phyloP scores from a whole-genome alignment of 2,329 filamentous ascomycete genomes.

The Epichloe sp. region DNA sequence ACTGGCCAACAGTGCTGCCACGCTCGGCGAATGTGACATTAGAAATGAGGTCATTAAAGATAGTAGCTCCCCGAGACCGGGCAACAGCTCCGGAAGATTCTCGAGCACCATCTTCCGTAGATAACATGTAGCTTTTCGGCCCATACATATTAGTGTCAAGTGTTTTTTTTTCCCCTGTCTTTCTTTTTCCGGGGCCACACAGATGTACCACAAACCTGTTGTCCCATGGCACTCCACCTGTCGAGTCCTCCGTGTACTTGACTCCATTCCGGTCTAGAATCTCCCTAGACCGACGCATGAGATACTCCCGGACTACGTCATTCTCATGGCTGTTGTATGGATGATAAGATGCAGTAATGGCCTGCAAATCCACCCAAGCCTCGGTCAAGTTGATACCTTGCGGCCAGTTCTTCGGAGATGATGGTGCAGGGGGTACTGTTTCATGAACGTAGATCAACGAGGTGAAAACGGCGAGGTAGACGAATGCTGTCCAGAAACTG shows the following conservation, averaged over 20 bases:
- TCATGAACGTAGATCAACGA: slow-evolving; percentile 63
- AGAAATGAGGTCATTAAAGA: slow-evolving; percentile 68
- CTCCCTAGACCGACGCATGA: slow-evolving; percentile 55
- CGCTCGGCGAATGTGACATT: slow-evolving; percentile 53
- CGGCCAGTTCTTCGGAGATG: slow-evolving; percentile 32
- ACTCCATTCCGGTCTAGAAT: slow-evolving; percentile 54
- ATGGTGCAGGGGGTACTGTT: slow-evolving; percentile 55
- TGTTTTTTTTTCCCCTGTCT: not conserved
- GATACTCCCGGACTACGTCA: slow-evolving; percentile 64
- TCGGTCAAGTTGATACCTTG: slow-evolving; percentile 66
- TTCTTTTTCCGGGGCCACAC: not conserved
- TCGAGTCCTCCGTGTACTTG: slow-evolving; percentile 28
- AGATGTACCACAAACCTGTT: not conserved
- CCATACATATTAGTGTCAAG: not conserved
- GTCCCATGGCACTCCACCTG: slow-evolving; percentile 18
- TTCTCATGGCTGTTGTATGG: slow-evolving; percentile 82
- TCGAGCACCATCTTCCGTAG: not conserved
- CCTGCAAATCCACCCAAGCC: slow-evolving; percentile 74
- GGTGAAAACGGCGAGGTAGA: slow-evolving; percentile 68
- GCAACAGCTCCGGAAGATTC: not conserved
- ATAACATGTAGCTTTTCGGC: not conserved
- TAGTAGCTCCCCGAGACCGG: slow-evolving; percentile 31
- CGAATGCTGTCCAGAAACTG: slow-evolving; percentile 59
- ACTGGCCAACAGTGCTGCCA: slow-evolving; percentile 36
- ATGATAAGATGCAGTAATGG: slow-evolving; percentile 63